phyloP scores from a whole-genome alignment of 768 basidiomycete genomes.

The Heimioporus sp. region DNA sequence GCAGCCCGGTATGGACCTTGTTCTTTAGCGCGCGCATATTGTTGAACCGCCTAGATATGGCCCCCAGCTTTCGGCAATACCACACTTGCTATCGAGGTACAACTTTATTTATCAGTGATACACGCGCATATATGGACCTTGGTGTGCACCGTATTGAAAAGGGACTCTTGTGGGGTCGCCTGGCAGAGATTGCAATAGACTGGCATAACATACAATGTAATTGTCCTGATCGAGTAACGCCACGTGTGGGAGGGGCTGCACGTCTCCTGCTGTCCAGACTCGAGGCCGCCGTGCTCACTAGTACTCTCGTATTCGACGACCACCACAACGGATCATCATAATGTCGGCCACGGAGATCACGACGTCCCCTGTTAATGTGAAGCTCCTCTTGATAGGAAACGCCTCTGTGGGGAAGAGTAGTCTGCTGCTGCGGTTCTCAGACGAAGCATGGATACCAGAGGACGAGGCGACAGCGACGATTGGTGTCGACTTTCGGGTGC shows the following conservation, averaged over 20 bases:
- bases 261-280: no score
- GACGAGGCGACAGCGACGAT: constrained; percentile 87
- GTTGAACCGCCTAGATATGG: constrained; percentile 56
- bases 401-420: constrained; percentile 93
- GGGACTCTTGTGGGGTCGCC: background rate
- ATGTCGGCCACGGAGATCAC: constrained; percentile 24
- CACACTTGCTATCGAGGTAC: constrained; percentile 85
- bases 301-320: constrained; percentile 1
- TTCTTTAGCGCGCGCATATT: background rate
- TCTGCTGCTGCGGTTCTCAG: constrained; percentile 90
- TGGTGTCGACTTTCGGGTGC: constrained; percentile 81
- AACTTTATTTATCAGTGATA: constrained; percentile 75
- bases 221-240: constrained; percentile 19
- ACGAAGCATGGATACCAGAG: constrained; percentile 91
- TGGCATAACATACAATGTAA: no score
- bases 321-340: background rate
- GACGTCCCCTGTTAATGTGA: constrained; percentile 58
- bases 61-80: constrained; percentile 91
- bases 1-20: constrained; percentile 64
- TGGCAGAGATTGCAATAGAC: background rate
- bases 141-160: no score
- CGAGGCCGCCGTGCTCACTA: background rate
- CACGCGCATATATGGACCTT: no score
- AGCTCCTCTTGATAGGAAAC: constrained; percentile 83
- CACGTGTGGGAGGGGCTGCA: background rate